Evolutionary conservation across 495 filamentous ascomycete genomes (phyloP).

Genomic region (Talaromyces wortmannii): DNA sequence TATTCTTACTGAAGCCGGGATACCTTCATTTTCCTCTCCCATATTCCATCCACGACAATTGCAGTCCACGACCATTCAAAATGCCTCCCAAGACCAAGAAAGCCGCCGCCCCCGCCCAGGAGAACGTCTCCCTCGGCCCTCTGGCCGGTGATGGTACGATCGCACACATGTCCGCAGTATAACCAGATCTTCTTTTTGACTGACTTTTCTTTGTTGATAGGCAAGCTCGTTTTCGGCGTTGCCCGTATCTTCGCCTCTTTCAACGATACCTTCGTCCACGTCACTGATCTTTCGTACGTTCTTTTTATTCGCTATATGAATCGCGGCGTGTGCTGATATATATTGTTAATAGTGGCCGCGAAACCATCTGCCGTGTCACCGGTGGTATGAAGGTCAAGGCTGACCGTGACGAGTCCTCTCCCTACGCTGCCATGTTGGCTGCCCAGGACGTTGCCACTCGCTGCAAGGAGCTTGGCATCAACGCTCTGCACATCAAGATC

Average conservation of each 20-base stretch:
- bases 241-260: slow-evolving; percentile 99
- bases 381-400: slow-evolving; percentile 99
- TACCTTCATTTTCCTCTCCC: slow-evolving; percentile 10
- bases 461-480: slow-evolving; percentile 99
- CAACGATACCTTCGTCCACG: slow-evolving; percentile 98
- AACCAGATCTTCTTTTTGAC: neutral
- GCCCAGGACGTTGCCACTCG: slow-evolving; percentile 86
- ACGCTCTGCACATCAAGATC: slow-evolving; percentile 99
- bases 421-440: slow-evolving; percentile 99
- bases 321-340: no score
- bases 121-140: slow-evolving; percentile 98
- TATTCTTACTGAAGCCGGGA: slow-evolving; percentile 8
- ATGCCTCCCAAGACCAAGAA: slow-evolving; percentile 84
- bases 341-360: slow-evolving; percentile 74
- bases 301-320: neutral
- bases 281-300: slow-evolving; percentile 95
- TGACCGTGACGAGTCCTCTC: slow-evolving; percentile 98
- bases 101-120: slow-evolving; percentile 63
- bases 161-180: neutral
- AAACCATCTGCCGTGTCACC: slow-evolving; percentile 99
- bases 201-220: slow-evolving; percentile 28
- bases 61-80: slow-evolving; percentile 32
- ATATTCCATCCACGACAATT: slow-evolving; percentile 38
- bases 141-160: slow-evolving; percentile 78
- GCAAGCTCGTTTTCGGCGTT: slow-evolving; percentile 97